Evolutionary conservation across 805 yeast species (phyloP), one percentile per base, ranked within the genome.

Genomic region (Middelhovenomyces tepae): DNA sequence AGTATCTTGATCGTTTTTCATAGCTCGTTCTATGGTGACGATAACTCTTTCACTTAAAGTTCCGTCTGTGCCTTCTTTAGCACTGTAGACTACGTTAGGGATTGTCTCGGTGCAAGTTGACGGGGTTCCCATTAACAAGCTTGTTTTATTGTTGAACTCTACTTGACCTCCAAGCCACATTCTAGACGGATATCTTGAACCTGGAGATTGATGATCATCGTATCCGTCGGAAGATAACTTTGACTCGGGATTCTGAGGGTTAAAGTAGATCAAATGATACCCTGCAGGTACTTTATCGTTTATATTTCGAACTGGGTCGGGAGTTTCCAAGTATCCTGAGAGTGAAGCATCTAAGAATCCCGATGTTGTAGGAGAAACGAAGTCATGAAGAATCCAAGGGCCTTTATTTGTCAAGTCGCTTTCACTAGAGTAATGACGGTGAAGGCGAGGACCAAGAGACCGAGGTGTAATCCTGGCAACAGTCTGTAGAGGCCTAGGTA

Each of bases 131-230:
- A 62, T 59, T 13, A 18, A 32, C 7, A 71, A 37, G 17, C 59
- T 48, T 1, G 39, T 40, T 28, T 43, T 37, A 2, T 40, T 39
- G 22, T 51, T 40, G 42, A 67, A 71, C 16, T 56, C 51, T 21
- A 86, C 58, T 15, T 64, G 54, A 2, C 95, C 95, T 20, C 77
- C 72, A 0, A 70, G 75, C 95, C 95, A 86, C 72, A 87, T 67
- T 16, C 95, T 61, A 39, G 54, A 57, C 46, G 68, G 79, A 14
- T 57, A 56, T 16, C 30, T 22, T 31, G 38, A 28, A 1, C 54
- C 47, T 0, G 93, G 94, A 1, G 86, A 73, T 48, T 81, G 91
- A 44, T 79, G 73, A 28, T 75, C 65, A 43, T 81, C 93, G 55
- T 84, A 86, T 1, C 95, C 95, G 54, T 86, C 96, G 1, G 44